phyloP scores from a whole-genome alignment of 2,329 filamentous ascomycete genomes.

The Aureobasidium sp. region DNA sequence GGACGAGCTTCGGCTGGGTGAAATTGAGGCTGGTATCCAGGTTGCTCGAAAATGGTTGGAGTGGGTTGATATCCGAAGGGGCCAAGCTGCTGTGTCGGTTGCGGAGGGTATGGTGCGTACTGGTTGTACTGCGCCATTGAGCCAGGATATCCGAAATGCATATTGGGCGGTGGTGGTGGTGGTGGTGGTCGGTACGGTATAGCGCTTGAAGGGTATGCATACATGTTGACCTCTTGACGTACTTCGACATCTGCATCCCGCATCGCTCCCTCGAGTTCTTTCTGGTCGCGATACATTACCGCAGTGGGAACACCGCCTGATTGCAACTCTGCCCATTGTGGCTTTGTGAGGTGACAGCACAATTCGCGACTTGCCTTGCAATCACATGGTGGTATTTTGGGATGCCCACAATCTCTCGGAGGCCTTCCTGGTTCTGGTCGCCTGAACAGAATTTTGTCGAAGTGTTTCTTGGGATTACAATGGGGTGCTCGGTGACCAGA shows the following conservation, averaged over 20 bases:
- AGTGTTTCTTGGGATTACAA: slow-evolving; percentile 17
- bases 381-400: not conserved
- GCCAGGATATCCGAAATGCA: not conserved
- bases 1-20: not conserved
- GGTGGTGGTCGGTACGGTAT: not conserved
- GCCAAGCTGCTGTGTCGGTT: not conserved
- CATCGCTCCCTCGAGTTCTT: not conserved
- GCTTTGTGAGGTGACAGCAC: slow-evolving; percentile 7
- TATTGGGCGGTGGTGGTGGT: not conserved
- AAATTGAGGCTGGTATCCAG: not conserved
- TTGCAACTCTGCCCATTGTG: slow-evolving; percentile 11
- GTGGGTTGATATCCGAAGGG: not conserved
- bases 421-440: slow-evolving; percentile 16
- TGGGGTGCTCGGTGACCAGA: slow-evolving; percentile 17
- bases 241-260: not conserved
- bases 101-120: not conserved
- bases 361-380: slow-evolving; percentile 15
- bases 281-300: slow-evolving; percentile 6
- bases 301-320: slow-evolving; percentile 5
- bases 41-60: not conserved
- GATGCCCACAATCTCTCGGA: slow-evolving; percentile 16
- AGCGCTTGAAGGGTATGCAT: not conserved
- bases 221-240: not conserved
- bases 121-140: not conserved
- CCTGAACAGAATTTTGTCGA: slow-evolving; percentile 15